phyloP scores from a whole-genome alignment of 306 rosid species.

The Mimosa bimucronata region DNA sequence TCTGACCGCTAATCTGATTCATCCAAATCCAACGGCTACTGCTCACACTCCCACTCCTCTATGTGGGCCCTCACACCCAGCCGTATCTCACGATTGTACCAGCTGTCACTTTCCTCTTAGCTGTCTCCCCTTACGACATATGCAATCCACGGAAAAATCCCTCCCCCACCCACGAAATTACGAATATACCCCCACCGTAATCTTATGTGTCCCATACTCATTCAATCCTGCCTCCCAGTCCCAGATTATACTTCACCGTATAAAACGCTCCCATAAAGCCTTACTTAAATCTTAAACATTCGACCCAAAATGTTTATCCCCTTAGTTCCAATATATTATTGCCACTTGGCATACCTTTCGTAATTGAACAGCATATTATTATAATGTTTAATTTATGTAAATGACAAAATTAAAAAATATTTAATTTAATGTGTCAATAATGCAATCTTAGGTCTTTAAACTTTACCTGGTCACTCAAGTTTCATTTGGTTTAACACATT shows the following conservation, averaged over 20 bases:
- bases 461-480: too few species aligned
- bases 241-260: not conserved
- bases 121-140: not conserved
- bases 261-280: not conserved
- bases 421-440: too few species aligned
- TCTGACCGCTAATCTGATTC: not conserved
- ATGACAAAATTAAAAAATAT: too few species aligned
- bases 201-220: not conserved
- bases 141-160: not conserved
- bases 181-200: not conserved
- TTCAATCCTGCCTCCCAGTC: not conserved
- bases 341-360: not conserved
- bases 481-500: too few species aligned
- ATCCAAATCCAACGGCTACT: constrained; percentile 12
- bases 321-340: not conserved
- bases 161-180: not conserved
- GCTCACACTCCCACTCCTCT: not conserved
- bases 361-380: too few species aligned
- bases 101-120: not conserved
- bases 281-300: not conserved
- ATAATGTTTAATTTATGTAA: too few species aligned
- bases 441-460: too few species aligned
- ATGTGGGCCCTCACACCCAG: not conserved
- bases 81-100: constrained; percentile 2
- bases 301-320: not conserved